Conservation (phyloP, 208 protist species). For the Phytomonas serpens region DNA sequence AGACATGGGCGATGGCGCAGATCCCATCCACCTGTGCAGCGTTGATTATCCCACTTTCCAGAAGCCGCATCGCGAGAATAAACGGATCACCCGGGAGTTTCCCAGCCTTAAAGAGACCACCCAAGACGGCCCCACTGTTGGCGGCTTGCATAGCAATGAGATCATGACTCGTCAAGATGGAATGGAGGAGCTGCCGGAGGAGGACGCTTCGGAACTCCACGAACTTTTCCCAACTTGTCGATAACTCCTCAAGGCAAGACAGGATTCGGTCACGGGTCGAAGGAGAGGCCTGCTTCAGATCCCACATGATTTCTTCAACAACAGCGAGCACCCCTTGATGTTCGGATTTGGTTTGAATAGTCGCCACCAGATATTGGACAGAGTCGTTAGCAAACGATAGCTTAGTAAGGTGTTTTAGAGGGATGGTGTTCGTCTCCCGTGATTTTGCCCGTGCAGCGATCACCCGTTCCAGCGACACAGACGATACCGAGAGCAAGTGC, state of each 20-base stretch:
- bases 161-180: conserved; percentile 28
- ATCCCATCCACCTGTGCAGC: conserved; percentile 62
- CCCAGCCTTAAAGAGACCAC: conserved; percentile 36
- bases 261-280: conserved; percentile 36
- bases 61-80: conserved; percentile 44
- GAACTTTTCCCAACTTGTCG: conserved; percentile 17
- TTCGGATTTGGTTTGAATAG: conserved; percentile 22
- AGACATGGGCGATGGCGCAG: conserved; percentile 62
- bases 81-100: conserved; percentile 72
- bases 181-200: conserved; percentile 40
- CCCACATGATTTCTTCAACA: conserved; percentile 37
- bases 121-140: conserved; percentile 60
- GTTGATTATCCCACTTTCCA: conserved; percentile 34
- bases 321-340: conserved; percentile 23
- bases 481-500: conserved; percentile 40
- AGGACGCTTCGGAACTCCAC: conserved; percentile 54
- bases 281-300: conserved; percentile 31
- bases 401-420: background rate
- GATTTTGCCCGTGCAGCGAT: conserved; percentile 21
- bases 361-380: conserved; percentile 22
- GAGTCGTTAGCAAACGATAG: conserved; percentile 7
- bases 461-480: conserved; percentile 43
- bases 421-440: background rate
- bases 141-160: conserved; percentile 15
- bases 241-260: conserved; percentile 24